A percentile compares a stretch with the other conserved stretches of the same genome.
phyloP scores from a whole-genome alignment of 139 green algal species.

The Nannochloris sp. region DNA sequence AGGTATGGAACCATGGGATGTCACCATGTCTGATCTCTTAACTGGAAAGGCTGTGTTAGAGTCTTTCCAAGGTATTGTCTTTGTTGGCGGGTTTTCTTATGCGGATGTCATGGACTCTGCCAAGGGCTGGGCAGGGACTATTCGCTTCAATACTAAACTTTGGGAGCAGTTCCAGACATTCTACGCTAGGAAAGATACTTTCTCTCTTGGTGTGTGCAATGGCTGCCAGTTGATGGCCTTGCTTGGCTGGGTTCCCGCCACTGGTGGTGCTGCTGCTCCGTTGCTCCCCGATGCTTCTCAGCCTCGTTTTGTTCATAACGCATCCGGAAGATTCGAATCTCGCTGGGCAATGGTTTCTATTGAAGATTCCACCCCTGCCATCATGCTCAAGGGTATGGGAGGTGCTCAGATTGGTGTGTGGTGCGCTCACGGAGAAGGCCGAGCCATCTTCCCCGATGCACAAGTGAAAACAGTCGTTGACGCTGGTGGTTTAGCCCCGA shows the following conservation, averaged over 20 bases:
- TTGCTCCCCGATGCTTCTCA: slow-evolving; percentile 67
- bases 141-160: slow-evolving; percentile 85
- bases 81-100: slow-evolving; percentile 57
- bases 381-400: slow-evolving; percentile 76
- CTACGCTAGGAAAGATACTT: slow-evolving; percentile 74
- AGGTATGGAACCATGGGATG: slow-evolving; percentile 94
- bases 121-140: slow-evolving; percentile 96
- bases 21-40: slow-evolving; percentile 95
- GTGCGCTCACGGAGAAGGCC: slow-evolving; percentile 94
- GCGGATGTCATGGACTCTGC: slow-evolving; percentile 93
- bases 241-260: slow-evolving; percentile 89
- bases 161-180: slow-evolving; percentile 81
- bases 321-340: slow-evolving; percentile 75
- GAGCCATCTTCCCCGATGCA: slow-evolving; percentile 82
- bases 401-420: slow-evolving; percentile 86
- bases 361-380: slow-evolving; percentile 59
- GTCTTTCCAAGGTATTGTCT: slow-evolving; percentile 67
- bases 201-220: slow-evolving; percentile 96
- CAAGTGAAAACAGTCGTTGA: slow-evolving; percentile 54
- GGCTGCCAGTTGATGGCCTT: slow-evolving; percentile 99
- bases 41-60: slow-evolving; percentile 61
- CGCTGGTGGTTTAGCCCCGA: slow-evolving; percentile 59
- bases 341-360: slow-evolving; percentile 75
- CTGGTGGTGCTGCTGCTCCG: slow-evolving; percentile 5
- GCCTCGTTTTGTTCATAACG: slow-evolving; percentile 97